Conservation (phyloP, 1,284 basidiomycete species). For the Somion occarium region DNA sequence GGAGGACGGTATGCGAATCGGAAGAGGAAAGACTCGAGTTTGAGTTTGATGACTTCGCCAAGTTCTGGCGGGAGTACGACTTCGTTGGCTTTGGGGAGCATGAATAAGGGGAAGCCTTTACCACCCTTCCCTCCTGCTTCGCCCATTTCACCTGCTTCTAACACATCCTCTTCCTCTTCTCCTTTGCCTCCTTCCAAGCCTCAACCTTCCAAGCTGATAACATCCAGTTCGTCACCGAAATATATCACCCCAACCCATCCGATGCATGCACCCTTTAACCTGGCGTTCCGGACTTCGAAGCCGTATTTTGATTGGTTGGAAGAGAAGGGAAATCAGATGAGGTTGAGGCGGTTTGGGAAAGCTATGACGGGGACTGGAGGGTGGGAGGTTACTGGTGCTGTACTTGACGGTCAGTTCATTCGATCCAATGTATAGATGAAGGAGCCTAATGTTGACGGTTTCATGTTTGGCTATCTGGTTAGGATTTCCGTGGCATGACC, state of each 20-base stretch:
- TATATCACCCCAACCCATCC: constrained; percentile 10
- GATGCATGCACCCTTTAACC: constrained; percentile 31
- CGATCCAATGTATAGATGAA: neutral
- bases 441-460: neutral
- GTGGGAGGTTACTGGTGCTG: constrained; percentile 47
- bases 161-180: neutral
- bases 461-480: constrained; percentile 1
- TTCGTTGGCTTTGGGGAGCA: neutral
- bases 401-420: constrained; percentile 34
- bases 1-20: too few species aligned
- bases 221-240: neutral
- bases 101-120: neutral
- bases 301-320: constrained; percentile 38
- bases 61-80: neutral
- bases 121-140: neutral
- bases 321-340: constrained; percentile 25
- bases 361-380: constrained; percentile 65
- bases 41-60: neutral
- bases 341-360: constrained; percentile 61
- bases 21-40: neutral
- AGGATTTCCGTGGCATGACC: constrained; percentile 63
- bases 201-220: neutral
- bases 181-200: neutral
- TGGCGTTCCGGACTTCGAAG: constrained; percentile 28
- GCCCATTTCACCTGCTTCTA: neutral